Base-by-base conservation (phyloP, 495 filamentous ascomycete species). In the Penicillium longicatenatum region DNA sequence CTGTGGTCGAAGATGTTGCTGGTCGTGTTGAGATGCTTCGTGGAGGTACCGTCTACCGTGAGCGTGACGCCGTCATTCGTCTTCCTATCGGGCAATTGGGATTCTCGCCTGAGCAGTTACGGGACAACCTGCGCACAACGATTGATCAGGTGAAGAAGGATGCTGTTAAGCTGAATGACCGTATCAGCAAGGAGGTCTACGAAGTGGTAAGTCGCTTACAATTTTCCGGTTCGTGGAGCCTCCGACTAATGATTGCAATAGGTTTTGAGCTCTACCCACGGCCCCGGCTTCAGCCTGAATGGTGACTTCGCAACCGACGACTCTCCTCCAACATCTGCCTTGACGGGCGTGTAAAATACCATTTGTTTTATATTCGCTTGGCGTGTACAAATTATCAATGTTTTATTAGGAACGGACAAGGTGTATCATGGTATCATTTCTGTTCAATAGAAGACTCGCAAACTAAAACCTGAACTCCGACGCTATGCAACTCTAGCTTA, bases 1-100 rank as follows among this genome's bases (percentile, higher is more conserved):
- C 94, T 3, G 86, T 98, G 51, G 91, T 94, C 11, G 89, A 81
- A 69, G 86, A 94, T 73, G 82, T 95, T 5, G 82, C 79, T 41
- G 58, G 74, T 4, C 77, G 86, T 16, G 88, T 97, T 52, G 83
- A 83, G 55, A 89, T 90, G 50, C 80, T 97, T 73, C 83, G 90
- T 5, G 93, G 93, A 43, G 90, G 86, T 64, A 88, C 86, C 41
- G 86, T 91, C 53, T 98, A 96, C 73, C 84, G 91, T 63, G 94
- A 98, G 74, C 83, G 86, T 61, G 67, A 87, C 60, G 95, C 91
- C 33, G 89, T 95, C 42, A 84, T 98, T 33, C 78, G 94, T 52
- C 83, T 97, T 78, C 86, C 93, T 14, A 82, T 98, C 55, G 94
- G 92, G 8, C 93, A 97, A 73, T 77, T 98, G 69, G 90, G 83